Evolutionary conservation across 495 filamentous ascomycete species (phyloP).

Genomic region (Choiromyces venosus): DNA sequence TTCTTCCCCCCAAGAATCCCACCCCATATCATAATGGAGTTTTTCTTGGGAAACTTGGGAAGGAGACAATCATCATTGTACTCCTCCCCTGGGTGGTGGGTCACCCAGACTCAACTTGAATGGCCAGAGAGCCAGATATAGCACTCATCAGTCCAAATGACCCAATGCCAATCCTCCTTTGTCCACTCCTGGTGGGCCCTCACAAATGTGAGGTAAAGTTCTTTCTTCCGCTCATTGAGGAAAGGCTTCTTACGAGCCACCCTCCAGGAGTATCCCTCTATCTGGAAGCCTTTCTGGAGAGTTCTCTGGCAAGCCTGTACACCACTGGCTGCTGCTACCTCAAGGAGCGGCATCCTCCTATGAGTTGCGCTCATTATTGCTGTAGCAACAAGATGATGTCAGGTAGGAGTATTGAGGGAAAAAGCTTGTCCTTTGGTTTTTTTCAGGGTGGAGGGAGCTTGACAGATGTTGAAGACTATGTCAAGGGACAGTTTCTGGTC

Average conservation of each 20-base stretch:
- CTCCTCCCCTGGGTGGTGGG: background rate
- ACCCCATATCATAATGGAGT: conserved; percentile 11
- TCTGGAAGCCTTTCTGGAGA: background rate
- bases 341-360: background rate
- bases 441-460: background rate
- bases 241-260: background rate
- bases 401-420: background rate
- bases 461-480: conserved; percentile 9
- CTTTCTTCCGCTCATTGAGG: background rate
- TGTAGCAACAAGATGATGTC: background rate
- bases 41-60: conserved; percentile 7
- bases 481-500: background rate
- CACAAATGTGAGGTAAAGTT: background rate
- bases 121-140: background rate
- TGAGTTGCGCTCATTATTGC: background rate
- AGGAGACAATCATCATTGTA: conserved; percentile 10
- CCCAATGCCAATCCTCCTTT: conserved; percentile 13
- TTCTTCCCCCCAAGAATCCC: background rate
- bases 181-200: background rate
- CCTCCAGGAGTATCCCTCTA: background rate
- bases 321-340: conserved; percentile 5
- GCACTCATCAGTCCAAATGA: conserved; percentile 18
- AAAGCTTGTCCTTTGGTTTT: background rate
- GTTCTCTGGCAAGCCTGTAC: conserved; percentile 6
- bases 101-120: conserved; percentile 2